These are phyloP conservation scores for Neonectria punicea DNA, from an alignment of 2,329 filamentous ascomycete species.

Conservation along the genomic window DNA sequence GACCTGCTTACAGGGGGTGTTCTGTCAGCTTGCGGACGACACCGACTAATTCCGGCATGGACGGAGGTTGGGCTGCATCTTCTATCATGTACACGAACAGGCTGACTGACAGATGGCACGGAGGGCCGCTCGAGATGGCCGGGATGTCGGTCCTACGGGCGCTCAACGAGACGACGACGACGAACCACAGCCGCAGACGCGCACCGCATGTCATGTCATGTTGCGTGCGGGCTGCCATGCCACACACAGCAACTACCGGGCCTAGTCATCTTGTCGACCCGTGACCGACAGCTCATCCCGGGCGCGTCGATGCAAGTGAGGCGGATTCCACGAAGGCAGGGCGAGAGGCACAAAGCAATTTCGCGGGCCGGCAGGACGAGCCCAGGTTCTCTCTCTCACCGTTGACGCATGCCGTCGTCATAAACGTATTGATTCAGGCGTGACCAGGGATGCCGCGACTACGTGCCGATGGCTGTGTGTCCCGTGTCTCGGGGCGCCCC, in stretches of 20 bases:
- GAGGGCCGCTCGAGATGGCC: conserved; percentile 3
- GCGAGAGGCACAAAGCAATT: no score
- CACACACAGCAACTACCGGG: background rate
- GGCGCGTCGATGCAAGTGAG: background rate
- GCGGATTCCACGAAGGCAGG: background rate
- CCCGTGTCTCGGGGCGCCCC: background rate
- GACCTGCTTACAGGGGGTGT: background rate
- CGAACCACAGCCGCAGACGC: background rate
- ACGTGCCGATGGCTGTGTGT: background rate
- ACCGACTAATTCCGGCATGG: no score
- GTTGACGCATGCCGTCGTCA: conserved; percentile 15
- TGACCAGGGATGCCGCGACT: background rate
- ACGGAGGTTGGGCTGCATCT: no score
- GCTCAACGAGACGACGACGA: conserved; percentile 5
- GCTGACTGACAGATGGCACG: background rate
- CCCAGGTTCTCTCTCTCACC: background rate
- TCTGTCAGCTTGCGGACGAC: background rate
- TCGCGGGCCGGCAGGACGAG: background rate
- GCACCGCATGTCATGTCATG: background rate
- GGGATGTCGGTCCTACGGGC: conserved; percentile 11
- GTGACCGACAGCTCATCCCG: background rate
- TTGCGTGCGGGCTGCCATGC: no score
- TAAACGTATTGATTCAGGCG: conserved; percentile 4
- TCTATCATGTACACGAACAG: no score
- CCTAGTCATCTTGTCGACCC: background rate